Evolutionary conservation across 768 basidiomycete genomes (phyloP).

Genomic region (Russula sp.): DNA sequence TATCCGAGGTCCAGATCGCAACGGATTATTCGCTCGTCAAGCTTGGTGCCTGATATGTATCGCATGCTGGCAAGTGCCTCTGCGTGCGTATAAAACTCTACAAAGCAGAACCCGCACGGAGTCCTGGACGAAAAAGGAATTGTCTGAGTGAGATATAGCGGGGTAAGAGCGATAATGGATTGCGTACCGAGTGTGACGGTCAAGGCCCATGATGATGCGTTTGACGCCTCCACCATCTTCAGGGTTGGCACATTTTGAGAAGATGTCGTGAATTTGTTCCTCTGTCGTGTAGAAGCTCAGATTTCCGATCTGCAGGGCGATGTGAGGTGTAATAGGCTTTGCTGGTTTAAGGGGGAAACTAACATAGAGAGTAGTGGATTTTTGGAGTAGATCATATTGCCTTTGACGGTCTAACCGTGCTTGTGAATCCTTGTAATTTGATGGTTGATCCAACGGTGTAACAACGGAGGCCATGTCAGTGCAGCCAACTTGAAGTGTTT

Average conservation of each 20-base stretch:
- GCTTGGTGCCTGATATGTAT: constrained; percentile 95
- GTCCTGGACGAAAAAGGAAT: constrained; percentile 46
- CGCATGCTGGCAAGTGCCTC: constrained; percentile 91
- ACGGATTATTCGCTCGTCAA: constrained; percentile 97
- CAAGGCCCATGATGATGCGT: constrained; percentile 92
- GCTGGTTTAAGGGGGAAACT: constrained; percentile 29
- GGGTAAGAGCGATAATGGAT: neutral
- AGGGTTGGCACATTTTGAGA: constrained; percentile 81
- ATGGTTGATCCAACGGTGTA: constrained; percentile 81
- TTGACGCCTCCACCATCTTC: constrained; percentile 89
- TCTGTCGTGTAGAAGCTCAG: constrained; percentile 93
- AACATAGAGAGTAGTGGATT: constrained; percentile 89
- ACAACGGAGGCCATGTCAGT: constrained; percentile 55
- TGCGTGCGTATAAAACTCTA: constrained; percentile 90
- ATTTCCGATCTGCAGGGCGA: constrained; percentile 67
- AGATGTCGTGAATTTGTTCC: constrained; percentile 92
- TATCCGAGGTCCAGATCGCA: constrained; percentile 98
- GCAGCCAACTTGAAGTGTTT: too few species aligned
- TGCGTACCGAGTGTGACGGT: constrained; percentile 75
- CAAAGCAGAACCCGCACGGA: constrained; percentile 93
- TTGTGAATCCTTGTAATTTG: constrained; percentile 96
- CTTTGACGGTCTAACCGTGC: constrained; percentile 67
- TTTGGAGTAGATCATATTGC: constrained; percentile 75
- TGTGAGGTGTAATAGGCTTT: neutral
- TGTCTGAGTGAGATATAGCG: neutral